phyloP scores from a whole-genome alignment of 1,284 basidiomycete genomes.

The Coniophora puteana region DNA sequence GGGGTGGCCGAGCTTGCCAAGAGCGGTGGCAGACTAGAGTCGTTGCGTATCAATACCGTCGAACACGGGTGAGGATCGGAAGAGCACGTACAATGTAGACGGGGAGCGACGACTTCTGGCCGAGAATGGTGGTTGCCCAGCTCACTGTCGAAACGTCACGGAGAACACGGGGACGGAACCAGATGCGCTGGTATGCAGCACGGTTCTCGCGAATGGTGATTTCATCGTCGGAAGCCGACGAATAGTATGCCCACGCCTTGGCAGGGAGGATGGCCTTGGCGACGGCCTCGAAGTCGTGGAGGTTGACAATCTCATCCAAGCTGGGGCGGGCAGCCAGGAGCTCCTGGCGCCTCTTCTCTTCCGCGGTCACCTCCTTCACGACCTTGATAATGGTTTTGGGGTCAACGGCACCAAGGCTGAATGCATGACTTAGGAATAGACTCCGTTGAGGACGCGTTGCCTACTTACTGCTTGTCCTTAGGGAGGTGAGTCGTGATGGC shows the following conservation, averaged over 20 bases:
- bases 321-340: slow-evolving; percentile 42
- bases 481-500: slow-evolving; percentile 60
- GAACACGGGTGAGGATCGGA: slow-evolving; percentile 5
- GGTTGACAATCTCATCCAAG: slow-evolving; percentile 56
- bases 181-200: slow-evolving; percentile 64
- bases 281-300: slow-evolving; percentile 72
- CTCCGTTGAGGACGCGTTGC: not conserved
- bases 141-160: slow-evolving; percentile 63
- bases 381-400: slow-evolving; percentile 39
- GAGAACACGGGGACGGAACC: slow-evolving; percentile 73
- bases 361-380: slow-evolving; percentile 41
- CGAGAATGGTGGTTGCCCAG: slow-evolving; percentile 57
- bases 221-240: slow-evolving; percentile 62
- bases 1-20: slow-evolving; percentile 64
- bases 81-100: slow-evolving; percentile 46
- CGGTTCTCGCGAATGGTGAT: slow-evolving; percentile 69
- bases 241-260: slow-evolving; percentile 66
- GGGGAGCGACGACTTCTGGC: slow-evolving; percentile 51
- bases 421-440: not conserved
- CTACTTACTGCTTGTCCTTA: slow-evolving; percentile 42
- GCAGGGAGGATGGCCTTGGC: slow-evolving; percentile 49
- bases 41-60: slow-evolving; percentile 16
- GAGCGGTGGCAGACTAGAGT: slow-evolving; percentile 39
- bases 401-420: slow-evolving; percentile 39
- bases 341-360: slow-evolving; percentile 38